Evolutionary conservation across 2,329 filamentous ascomycete genomes (phyloP), one percentile per base, ranked within the genome.

Genomic region (Stachybotrys echinatus): DNA sequence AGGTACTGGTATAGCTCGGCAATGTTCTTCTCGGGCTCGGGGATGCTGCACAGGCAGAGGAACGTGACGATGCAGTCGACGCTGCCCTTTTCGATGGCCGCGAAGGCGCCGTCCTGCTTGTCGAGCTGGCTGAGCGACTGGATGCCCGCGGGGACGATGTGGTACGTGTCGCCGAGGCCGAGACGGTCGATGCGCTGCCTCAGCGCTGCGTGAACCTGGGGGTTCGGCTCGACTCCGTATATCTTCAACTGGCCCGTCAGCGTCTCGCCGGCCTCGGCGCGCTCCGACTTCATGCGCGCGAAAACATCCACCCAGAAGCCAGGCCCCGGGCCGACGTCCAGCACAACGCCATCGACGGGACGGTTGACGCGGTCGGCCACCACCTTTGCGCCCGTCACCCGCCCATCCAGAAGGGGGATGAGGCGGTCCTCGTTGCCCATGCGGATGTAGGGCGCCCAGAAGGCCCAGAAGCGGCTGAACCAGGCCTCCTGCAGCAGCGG

Each of bases 191-290:
- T 72, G 20, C 73, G 74, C 38, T 63, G 59, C 1, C 69, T 65
- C 47, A 88, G 66, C 5, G 64, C 63, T 0, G 61, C 61, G 54
- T 84, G 79, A 48, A 80, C 77, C 34, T 70, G 73, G 0, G 61
- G 49, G 60, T 85, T 87, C 3, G 84, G 84, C 66, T 88, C 84
- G 5, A 87, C 74, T 49, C 83, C 84, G 57, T 81, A 85, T 42
- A 87, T 69, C 27, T 40, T 40, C 17, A 40, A 20, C 31, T 37
- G 38, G 10, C 27, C 27, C 27, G 10, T 34, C 14, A n/a, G n/a
- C n/a, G n/a, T 14, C 5, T 31, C 27, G 27, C 14, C 14, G 5
- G 10, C 14, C 27, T 34, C 27, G 2, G 2, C 39, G 19, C 38
- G 37, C 19, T 46, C 52, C 21, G 54, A 49, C 37, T 53, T 49